A percentile compares a stretch with the other conserved stretches of the same genome.
These are phyloP conservation scores for Pestalotiopsis sp. DNA, from an alignment of 2,329 filamentous ascomycete genomes.

Conservation along the genomic window DNA sequence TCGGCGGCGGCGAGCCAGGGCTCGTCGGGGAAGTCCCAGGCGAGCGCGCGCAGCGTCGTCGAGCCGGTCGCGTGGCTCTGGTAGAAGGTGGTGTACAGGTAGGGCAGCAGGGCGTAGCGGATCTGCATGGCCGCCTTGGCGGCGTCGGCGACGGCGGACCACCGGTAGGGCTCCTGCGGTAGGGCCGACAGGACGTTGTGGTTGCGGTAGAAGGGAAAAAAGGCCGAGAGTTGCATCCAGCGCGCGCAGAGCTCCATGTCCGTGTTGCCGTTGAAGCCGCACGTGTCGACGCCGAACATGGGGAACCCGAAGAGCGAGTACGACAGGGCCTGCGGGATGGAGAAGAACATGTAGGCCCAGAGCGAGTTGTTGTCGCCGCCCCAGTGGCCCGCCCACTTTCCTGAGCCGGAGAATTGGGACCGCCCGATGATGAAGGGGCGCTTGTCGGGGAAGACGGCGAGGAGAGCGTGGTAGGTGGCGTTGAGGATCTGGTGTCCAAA, in stretches of 20 bases:
- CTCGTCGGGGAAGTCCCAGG: constrained; percentile 75
- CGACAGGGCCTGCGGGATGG: constrained; percentile 74
- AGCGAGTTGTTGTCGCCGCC: constrained; percentile 70
- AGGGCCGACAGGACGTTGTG: constrained; percentile 65
- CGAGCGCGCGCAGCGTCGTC: constrained; percentile 71
- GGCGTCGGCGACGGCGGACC: constrained; percentile 65
- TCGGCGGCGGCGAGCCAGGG: constrained; percentile 66
- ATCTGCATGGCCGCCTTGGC: constrained; percentile 67
- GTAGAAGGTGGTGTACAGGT: constrained; percentile 75
- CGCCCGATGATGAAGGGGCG: constrained; percentile 84
- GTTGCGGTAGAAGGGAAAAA: constrained; percentile 79
- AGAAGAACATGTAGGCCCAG: constrained; percentile 74
- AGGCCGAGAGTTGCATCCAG: constrained; percentile 73
- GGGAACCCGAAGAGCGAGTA: constrained; percentile 76
- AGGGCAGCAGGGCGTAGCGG: constrained; percentile 70
- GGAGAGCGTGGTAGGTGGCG: constrained; percentile 72
- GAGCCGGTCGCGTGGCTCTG: constrained; percentile 63
- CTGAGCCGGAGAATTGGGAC: constrained; percentile 76
- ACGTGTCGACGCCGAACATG: constrained; percentile 73
- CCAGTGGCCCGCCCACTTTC: constrained; percentile 79
- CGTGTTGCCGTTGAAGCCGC: constrained; percentile 68
- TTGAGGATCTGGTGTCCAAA: constrained; percentile 75
- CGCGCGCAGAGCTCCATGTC: constrained; percentile 71
- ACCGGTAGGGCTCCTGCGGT: constrained; percentile 71
- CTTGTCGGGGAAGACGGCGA: constrained; percentile 62